Percentiles rank a stretch among this genome's conserved stretches.
These are phyloP conservation scores for Violaceomyces palustris DNA, from an alignment of 1,284 basidiomycete species.

Conservation along the genomic window DNA sequence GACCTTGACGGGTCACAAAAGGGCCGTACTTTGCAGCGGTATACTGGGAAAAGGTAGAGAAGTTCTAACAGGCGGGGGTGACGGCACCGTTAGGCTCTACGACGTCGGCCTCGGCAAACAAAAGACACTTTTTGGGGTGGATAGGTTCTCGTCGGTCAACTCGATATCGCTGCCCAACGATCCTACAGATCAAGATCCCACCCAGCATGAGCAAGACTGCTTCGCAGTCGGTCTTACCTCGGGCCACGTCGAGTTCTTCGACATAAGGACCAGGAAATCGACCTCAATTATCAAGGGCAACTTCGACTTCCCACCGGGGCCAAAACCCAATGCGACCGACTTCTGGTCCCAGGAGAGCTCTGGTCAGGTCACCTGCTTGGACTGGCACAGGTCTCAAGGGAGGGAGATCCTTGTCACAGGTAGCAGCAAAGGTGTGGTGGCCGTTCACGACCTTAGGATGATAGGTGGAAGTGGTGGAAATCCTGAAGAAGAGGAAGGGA, in stretches of 20 bases:
- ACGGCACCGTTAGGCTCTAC: constrained; percentile 70
- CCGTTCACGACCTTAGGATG: constrained; percentile 60
- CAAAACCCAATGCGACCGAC: constrained; percentile 54
- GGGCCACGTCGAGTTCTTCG: constrained; percentile 62
- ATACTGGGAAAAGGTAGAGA: constrained; percentile 66
- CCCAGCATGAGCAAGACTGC: constrained; percentile 1
- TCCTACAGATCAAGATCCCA: background rate
- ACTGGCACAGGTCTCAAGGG: background rate
- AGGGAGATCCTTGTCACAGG: constrained; percentile 62
- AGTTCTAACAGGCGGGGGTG: constrained; percentile 61
- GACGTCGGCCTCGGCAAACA: constrained; percentile 62
- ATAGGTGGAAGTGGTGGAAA: too few relatives aligned
- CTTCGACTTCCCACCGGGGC: constrained; percentile 31
- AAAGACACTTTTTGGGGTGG: constrained; percentile 48
- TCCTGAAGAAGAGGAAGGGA: too few relatives aligned
- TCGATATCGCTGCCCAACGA: constrained; percentile 53
- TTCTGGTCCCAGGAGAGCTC: constrained; percentile 60
- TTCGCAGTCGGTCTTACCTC: constrained; percentile 60
- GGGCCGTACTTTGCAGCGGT: constrained; percentile 58
- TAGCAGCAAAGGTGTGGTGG: constrained; percentile 61
- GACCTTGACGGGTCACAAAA: constrained; percentile 66
- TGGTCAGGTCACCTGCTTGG: constrained; percentile 26
- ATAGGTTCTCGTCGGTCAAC: constrained; percentile 55
- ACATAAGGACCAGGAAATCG: constrained; percentile 58
- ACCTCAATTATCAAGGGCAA: constrained; percentile 56